Conservation (phyloP, 495 filamentous ascomycete species). For the Podospora bellae-mahoneyi region DNA sequence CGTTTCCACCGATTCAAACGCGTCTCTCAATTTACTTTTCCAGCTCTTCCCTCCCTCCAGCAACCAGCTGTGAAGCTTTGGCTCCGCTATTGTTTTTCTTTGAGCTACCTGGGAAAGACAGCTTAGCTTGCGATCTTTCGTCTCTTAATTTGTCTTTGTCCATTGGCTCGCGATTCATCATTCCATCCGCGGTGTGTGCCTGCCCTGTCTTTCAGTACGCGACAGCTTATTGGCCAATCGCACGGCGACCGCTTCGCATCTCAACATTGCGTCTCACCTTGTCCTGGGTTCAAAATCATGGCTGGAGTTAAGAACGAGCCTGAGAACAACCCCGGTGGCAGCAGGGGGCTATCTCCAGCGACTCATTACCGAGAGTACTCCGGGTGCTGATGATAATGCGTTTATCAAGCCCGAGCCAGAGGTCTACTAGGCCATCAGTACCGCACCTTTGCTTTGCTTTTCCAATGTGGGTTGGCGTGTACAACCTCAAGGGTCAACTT, state of each 20-base stretch:
- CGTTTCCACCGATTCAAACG: neutral
- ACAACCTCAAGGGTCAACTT: neutral
- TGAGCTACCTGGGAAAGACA: neutral
- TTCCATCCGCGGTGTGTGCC: neutral
- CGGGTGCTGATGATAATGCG: neutral
- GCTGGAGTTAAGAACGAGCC: constrained; percentile 12
- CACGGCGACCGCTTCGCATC: no score
- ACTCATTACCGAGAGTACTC: constrained; percentile 16
- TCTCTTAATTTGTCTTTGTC: neutral
- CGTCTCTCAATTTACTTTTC: neutral
- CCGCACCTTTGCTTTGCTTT: neutral
- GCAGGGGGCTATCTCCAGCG: constrained; percentile 20
- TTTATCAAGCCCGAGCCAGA: neutral
- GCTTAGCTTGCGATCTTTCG: neutral
- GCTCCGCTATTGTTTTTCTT: neutral
- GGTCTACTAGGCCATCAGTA: neutral
- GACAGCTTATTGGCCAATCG: no score
- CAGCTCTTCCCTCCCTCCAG: neutral
- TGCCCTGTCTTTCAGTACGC: neutral
- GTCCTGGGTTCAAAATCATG: neutral
- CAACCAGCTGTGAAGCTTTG: neutral
- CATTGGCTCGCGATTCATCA: neutral
- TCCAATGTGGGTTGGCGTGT: neutral
- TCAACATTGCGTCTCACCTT: no score
- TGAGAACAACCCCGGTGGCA: constrained; percentile 2